These are phyloP conservation scores for Oldenlandia corymbosa DNA, from an alignment of 257 asterid genomes.

Conservation along the genomic window DNA sequence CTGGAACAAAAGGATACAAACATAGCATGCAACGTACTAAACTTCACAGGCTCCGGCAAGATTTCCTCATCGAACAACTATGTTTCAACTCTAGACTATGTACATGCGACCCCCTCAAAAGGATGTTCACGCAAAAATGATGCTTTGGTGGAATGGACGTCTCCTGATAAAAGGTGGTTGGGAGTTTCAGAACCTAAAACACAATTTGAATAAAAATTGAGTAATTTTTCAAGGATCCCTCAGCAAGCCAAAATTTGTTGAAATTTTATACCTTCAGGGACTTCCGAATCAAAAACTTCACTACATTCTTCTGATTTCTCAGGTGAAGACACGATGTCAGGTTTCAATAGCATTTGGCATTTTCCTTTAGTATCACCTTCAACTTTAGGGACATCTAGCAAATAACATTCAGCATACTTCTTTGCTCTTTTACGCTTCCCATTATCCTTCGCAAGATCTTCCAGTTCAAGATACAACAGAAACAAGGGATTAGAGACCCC, in stretches of 20 bases:
- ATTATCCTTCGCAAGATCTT: conserved; percentile 39
- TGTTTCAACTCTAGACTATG: conserved; percentile 23
- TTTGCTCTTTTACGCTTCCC: conserved; percentile 41
- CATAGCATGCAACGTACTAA: background rate
- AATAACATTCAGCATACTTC: conserved; percentile 47
- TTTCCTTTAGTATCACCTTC: conserved; percentile 15
- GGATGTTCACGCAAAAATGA: conserved; percentile 44
- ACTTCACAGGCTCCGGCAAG: conserved; percentile 6
- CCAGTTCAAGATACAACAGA: conserved; percentile 16
- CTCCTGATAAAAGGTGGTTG: conserved; percentile 26
- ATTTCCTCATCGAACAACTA: conserved; percentile 4
- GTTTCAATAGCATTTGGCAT: conserved; percentile 18
- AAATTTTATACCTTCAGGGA: conserved; percentile 37
- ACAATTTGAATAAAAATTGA: conserved; percentile 1
- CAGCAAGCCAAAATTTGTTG: background rate
- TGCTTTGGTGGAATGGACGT: conserved; percentile 30
- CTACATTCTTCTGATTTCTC: conserved; percentile 27
- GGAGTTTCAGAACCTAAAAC: conserved; percentile 40
- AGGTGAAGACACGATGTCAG: conserved; percentile 15
- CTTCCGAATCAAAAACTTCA: conserved; percentile 34
- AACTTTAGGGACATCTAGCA: conserved; percentile 29
- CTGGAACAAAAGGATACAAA: conserved; percentile 2
- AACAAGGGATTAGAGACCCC: conserved; percentile 16
- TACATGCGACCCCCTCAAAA: conserved; percentile 44
- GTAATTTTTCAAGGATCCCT: background rate